phyloP scores from a whole-genome alignment of 768 basidiomycete genomes.

The Rubroboletus pulcherrimus region DNA sequence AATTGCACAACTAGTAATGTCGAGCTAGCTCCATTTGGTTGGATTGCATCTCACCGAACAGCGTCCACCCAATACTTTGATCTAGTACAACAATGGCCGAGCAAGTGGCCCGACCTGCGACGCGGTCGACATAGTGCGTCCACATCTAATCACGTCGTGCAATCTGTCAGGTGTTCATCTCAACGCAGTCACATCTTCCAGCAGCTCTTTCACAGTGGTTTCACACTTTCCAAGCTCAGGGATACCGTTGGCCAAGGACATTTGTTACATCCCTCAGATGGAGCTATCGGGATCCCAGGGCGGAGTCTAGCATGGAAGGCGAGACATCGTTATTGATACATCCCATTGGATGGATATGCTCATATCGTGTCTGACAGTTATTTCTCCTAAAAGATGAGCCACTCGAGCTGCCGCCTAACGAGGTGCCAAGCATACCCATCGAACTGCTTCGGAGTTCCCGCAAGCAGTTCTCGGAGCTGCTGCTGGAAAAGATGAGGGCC shows the following conservation, averaged over 20 bases:
- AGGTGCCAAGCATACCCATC: constrained; percentile 35
- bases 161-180: constrained; percentile 1
- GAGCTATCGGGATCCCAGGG: constrained; percentile 53
- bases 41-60: background rate
- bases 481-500: constrained; percentile 71
- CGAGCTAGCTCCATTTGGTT: background rate
- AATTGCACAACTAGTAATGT: background rate
- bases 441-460: constrained; percentile 47
- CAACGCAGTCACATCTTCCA: constrained; percentile 39
- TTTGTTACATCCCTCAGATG: constrained; percentile 44
- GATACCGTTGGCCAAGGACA: constrained; percentile 63
- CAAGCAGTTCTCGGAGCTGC: constrained; percentile 50
- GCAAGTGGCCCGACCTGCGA: constrained; percentile 22
- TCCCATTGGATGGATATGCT: constrained; percentile 16
- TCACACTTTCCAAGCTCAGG: constrained; percentile 58
- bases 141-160: background rate
- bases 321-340: constrained; percentile 15
- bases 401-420: constrained; percentile 47
- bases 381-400: constrained; percentile 69
- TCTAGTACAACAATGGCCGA: constrained; percentile 22
- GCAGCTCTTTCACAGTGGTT: constrained; percentile 48
- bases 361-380: constrained; percentile 42
- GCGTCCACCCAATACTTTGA: background rate
- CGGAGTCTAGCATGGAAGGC: constrained; percentile 86
- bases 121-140: constrained; percentile 25